Base-by-base conservation (phyloP, 257 asterid genomes). In the Lycium ferocissimum region DNA sequence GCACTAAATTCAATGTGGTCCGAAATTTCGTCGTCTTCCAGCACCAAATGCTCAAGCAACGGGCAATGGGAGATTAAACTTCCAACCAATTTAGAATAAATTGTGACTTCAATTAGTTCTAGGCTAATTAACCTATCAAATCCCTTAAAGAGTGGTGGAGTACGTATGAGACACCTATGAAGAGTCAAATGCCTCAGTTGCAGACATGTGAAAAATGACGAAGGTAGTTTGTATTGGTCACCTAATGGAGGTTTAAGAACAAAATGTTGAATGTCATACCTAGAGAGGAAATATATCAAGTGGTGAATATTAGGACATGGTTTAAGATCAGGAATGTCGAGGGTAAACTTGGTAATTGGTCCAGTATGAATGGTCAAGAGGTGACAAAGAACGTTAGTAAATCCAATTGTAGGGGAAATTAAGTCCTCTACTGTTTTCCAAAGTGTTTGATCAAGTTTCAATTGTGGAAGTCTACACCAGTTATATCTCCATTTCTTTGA, bases 231-330 rank as follows among this genome's bases (percentile, higher is more conserved):
- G 18, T 65, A 26, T 11, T 0, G 40, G 3, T 26, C 2, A 65
- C 2, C 9, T 0, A 1, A 0, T 0, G 7, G 43, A 65, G 1
- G 8, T 4, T 11, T 2, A 65, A 65, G 43, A 11, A 65, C 18
- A 65, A 65, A 18, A 65, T 65, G 71, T 2, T 65, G 71, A 65
- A 65, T 22, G 18, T 3, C 71, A 65, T 65, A 10, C 43, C 18
- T 26, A 4, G 71, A 63, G 38, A 63, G 71, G 8, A 26, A 63
- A 26, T 10, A 10, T 22, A 63, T 22, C 7, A 63, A 63, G 43
- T 63, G 0, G 8, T 63, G 18, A 11, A 63, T 9, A 3, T 22
- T 63, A 63, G 71, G 71, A 26, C 40, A 26, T 1, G 2, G 0
- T 22, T 0, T 12, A 2, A 9, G 10, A 63, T 8, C 0, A n/a